Conservation (phyloP, 768 basidiomycete species). For the Melanogaster broomeanus region DNA sequence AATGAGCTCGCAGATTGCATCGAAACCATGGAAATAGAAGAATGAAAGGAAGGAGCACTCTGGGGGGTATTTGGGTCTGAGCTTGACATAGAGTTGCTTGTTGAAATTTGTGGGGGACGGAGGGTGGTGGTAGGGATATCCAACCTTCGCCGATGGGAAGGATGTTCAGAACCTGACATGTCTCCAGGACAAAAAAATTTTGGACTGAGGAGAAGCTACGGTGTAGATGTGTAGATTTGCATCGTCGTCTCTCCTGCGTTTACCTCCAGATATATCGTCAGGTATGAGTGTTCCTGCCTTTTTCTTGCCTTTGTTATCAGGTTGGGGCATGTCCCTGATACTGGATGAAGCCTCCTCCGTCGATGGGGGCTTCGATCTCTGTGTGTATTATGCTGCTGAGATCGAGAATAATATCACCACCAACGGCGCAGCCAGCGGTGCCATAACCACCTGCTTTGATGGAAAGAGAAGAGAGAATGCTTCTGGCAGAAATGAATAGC, state of each 20-base stretch:
- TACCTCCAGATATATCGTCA: constrained; percentile 32
- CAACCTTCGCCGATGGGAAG: constrained; percentile 20
- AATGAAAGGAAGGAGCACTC: not conserved
- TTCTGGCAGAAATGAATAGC: constrained; percentile 73
- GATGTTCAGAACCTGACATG: constrained; percentile 15
- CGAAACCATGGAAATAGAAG: not conserved
- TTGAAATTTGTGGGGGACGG: not conserved
- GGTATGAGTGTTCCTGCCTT: constrained; percentile 13
- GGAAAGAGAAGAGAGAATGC: constrained; percentile 68
- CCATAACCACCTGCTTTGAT: constrained; percentile 92
- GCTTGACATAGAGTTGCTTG: not conserved
- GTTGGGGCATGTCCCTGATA: constrained; percentile 53
- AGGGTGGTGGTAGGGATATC: not conserved
- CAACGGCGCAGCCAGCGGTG: constrained; percentile 86
- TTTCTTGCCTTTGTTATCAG: constrained; percentile 58
- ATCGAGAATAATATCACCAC: constrained; percentile 86
- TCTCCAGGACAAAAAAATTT: constrained; percentile 42
- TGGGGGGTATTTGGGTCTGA: not conserved
- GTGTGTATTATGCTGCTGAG: constrained; percentile 67
- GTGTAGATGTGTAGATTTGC: constrained; percentile 52
- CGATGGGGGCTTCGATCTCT: constrained; percentile 62
- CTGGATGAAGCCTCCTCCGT: constrained; percentile 59
- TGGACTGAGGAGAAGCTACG: constrained; percentile 56
- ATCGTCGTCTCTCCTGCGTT: constrained; percentile 62
- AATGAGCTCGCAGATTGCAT: not conserved